Evolutionary conservation across 345 rosid species (phyloP), one percentile per base, ranked within the genome.

Genomic region (Erucastrum elatum): DNA sequence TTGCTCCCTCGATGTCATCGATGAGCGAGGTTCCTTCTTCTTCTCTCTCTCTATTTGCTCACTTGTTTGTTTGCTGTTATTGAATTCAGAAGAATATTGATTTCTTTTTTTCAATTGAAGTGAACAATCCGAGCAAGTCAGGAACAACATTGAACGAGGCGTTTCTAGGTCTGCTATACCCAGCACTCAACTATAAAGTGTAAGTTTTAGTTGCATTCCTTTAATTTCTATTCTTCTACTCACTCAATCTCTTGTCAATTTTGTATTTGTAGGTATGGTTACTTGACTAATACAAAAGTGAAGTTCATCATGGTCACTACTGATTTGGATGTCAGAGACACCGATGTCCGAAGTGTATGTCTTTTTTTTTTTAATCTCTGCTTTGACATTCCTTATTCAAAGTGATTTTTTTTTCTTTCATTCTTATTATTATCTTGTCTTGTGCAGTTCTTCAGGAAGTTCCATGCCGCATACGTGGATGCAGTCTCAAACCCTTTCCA

Each of bases 401-500:
- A 21, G 21, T 21, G 21, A 21, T 21, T 21, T 21, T 27, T 21
- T 58, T 1, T 25, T 4, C 5, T 9, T 27, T 11, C 25, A 6
- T 30, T 12, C n/a, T 59, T 61, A 64, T 1, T 26, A 21, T 21
- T 21, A 21, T 21, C 21, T 21, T 44, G 13, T 67, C 25, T 44
- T 46, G 16, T 46, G 53, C 53, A 6, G 9, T 35, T 91, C 69
- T 88, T 88, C 83, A 82, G 87, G 86, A 87, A 85, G 82, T 93
- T 93, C 83, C 97, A 93, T 75, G 90, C 95, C 27, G 94, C 91
- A 31, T 93, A 91, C 46, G 92, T 88, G 37, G 97, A 93, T 81
- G 97, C 94, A 8, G 90, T 93, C 69, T 93, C 95, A 34, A 93
- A 93, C 80, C 98, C 97, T 5, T 93, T 90, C 78, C 94, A 93